These are phyloP conservation scores for Mytilinidion resinicola DNA, from an alignment of 495 filamentous ascomycete species.

Conservation along the genomic window DNA sequence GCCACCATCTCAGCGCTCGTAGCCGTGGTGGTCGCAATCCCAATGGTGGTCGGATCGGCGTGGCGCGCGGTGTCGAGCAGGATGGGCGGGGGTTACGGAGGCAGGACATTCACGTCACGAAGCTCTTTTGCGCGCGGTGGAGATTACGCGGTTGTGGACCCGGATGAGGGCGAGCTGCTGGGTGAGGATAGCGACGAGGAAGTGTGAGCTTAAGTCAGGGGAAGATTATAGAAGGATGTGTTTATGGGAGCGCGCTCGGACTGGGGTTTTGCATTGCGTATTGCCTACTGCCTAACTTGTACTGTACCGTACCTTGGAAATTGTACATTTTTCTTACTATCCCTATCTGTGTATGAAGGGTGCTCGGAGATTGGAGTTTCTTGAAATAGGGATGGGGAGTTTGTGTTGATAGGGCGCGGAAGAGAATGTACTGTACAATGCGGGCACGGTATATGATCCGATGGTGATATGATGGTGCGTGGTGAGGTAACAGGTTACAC, in stretches of 20 bases:
- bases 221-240: neutral
- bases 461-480: no score
- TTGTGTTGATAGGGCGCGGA: no score
- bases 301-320: neutral
- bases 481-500: no score
- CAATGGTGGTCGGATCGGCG: conserved; percentile 58
- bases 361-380: no score
- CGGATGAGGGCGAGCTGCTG: conserved; percentile 86
- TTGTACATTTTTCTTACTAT: neutral
- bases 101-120: conserved; percentile 61
- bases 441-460: no score
- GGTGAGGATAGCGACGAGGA: conserved; percentile 92
- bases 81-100: conserved; percentile 38
- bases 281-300: neutral
- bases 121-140: conserved; percentile 77
- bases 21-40: conserved; percentile 67
- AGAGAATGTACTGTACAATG: no score
- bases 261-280: neutral
- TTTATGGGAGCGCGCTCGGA: neutral
- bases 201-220: conserved; percentile 38
- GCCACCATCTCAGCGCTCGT: conserved; percentile 69
- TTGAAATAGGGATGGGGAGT: conserved; percentile 65
- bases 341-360: no score
- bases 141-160: conserved; percentile 77
- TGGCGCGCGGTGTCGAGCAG: conserved; percentile 54